A percentile compares a stretch with the other conserved stretches of the same genome.
Conservation (phyloP, 2,329 filamentous ascomycete genomes). For the Neofusicoccum kwambonambiense region DNA sequence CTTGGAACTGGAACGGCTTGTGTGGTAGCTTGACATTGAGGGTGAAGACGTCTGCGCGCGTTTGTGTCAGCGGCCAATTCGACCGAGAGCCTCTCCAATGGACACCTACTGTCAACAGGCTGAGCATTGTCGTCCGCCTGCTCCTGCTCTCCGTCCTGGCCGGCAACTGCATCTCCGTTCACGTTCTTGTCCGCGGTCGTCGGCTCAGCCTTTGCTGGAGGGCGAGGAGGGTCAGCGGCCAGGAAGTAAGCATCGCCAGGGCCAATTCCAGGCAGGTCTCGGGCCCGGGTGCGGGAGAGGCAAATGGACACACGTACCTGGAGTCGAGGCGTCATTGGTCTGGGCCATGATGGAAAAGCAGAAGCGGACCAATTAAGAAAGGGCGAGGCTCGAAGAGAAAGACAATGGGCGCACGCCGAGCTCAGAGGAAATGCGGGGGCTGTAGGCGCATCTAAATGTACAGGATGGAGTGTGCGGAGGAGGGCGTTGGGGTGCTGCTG, state of each 20-base stretch:
- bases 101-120: slow-evolving; percentile 32
- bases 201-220: slow-evolving; percentile 29
- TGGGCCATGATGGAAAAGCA: slow-evolving; percentile 30
- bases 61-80: background rate
- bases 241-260: background rate
- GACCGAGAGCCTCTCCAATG: background rate
- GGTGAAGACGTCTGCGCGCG: slow-evolving; percentile 56
- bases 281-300: slow-evolving; percentile 19
- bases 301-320: slow-evolving; percentile 30
- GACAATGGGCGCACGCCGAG: slow-evolving; percentile 11
- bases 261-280: background rate
- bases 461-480: slow-evolving; percentile 22
- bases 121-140: slow-evolving; percentile 32
- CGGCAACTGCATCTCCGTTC: slow-evolving; percentile 20
- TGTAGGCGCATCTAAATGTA: slow-evolving; percentile 28
- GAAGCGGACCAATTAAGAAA: slow-evolving; percentile 15
- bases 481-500: background rate
- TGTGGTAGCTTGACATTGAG: slow-evolving; percentile 81
- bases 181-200: slow-evolving; percentile 26
- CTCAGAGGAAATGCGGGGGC: background rate
- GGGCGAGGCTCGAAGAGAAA: background rate
- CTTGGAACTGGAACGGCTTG: slow-evolving; percentile 73
- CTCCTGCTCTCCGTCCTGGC: slow-evolving; percentile 21
- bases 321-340: slow-evolving; percentile 37
- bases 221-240: background rate